Conservation (phyloP, 2,329 filamentous ascomycete species). For the Penicillium aurantiogriseum region DNA sequence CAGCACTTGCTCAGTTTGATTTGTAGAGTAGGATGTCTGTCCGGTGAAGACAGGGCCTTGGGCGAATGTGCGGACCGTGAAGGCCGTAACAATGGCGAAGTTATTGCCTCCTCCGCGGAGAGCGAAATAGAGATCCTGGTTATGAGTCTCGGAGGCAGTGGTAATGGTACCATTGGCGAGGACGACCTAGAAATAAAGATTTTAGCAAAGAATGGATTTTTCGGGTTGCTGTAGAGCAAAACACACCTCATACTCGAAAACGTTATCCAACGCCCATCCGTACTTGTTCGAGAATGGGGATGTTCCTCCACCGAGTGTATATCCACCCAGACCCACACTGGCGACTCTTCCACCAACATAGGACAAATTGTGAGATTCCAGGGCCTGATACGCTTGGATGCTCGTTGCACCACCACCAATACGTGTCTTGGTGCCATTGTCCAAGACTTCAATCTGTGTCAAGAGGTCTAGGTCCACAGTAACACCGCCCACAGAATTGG, state of each 20-base stretch:
- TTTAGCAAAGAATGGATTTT: not conserved
- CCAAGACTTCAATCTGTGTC: slow-evolving; percentile 2
- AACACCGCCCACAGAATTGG: slow-evolving; percentile 46
- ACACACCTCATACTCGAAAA: slow-evolving; percentile 16
- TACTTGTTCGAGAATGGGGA: slow-evolving; percentile 33
- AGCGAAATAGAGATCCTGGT: slow-evolving; percentile 38
- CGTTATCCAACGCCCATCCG: slow-evolving; percentile 25
- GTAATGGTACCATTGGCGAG: slow-evolving; percentile 24
- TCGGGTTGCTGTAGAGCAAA: not conserved
- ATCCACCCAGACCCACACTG: slow-evolving; percentile 40
- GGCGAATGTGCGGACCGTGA: slow-evolving; percentile 36
- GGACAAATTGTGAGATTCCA: slow-evolving; percentile 15
- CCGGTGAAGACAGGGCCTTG: slow-evolving; percentile 40
- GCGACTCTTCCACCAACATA: slow-evolving; percentile 41
- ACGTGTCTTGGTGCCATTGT: not conserved
- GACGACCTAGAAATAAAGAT: slow-evolving; percentile 11
- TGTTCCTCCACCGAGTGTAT: slow-evolving; percentile 40
- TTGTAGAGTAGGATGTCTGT: slow-evolving; percentile 15
- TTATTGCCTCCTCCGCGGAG: slow-evolving; percentile 42
- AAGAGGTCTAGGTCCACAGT: slow-evolving; percentile 22
- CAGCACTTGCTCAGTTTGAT: slow-evolving; percentile 5
- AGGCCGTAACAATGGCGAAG: slow-evolving; percentile 40
- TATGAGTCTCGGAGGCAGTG: slow-evolving; percentile 25
- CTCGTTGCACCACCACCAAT: not conserved
- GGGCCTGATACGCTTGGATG: slow-evolving; percentile 4